Evolutionary conservation across 768 basidiomycete genomes (phyloP).

Genomic region (Tricholoma matsutake): DNA sequence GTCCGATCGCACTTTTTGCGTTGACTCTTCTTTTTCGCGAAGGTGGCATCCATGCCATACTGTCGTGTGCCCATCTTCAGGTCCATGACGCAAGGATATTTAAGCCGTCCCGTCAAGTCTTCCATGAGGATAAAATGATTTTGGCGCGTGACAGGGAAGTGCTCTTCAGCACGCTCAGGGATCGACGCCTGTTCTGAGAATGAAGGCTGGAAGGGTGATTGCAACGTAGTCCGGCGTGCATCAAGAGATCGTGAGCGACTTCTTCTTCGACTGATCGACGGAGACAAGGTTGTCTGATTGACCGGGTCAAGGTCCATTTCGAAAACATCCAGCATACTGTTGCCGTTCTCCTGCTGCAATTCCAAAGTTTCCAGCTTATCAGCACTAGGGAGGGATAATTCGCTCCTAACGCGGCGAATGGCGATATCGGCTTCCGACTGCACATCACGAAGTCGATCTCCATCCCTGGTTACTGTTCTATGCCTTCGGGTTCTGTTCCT

Average conservation of each 20-base stretch:
- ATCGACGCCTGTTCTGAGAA: slow-evolving; percentile 28
- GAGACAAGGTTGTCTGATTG: slow-evolving; percentile 21
- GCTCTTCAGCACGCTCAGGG: slow-evolving; percentile 31
- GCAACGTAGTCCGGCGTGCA: slow-evolving; percentile 25
- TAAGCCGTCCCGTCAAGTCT: slow-evolving; percentile 90
- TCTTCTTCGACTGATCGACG: slow-evolving; percentile 39
- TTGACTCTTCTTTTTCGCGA: slow-evolving; percentile 95
- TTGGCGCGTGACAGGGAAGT: slow-evolving; percentile 69
- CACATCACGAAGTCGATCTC: slow-evolving; percentile 38
- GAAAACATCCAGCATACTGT: slow-evolving; percentile 34
- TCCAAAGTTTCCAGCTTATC: slow-evolving; percentile 34
- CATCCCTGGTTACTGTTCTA: slow-evolving; percentile 39
- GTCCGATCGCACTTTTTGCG: slow-evolving; percentile 97
- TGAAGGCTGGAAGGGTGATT: slow-evolving; percentile 23
- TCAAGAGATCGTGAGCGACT: slow-evolving; percentile 44
- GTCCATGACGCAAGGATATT: slow-evolving; percentile 92
- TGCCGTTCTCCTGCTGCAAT: slow-evolving; percentile 25
- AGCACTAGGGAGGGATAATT: slow-evolving; percentile 43
- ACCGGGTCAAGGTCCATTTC: slow-evolving; percentile 40
- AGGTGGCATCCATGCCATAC: slow-evolving; percentile 93
- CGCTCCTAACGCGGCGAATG: slow-evolving; percentile 67
- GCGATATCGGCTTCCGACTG: slow-evolving; percentile 32
- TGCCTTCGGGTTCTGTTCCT: slow-evolving; percentile 29
- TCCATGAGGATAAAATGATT: slow-evolving; percentile 99
- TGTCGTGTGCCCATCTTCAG: slow-evolving; percentile 99